phyloP scores from a whole-genome alignment of 2,329 filamentous ascomycete species.

The Talaromyces sp. region DNA sequence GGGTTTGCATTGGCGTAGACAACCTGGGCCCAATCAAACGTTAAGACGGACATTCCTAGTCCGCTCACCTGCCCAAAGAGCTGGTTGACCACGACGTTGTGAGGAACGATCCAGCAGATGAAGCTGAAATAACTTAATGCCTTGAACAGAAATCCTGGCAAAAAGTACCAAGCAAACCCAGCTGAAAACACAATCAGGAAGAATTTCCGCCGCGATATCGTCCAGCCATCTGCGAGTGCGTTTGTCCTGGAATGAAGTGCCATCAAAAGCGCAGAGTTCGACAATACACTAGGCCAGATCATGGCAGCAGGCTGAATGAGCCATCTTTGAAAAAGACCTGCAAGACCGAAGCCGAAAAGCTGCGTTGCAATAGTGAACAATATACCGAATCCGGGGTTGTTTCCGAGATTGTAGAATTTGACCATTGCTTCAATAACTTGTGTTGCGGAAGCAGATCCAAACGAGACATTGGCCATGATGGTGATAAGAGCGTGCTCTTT shows the following conservation, averaged over 20 bases:
- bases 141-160: slow-evolving; percentile 64
- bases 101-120: slow-evolving; percentile 65
- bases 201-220: slow-evolving; percentile 36
- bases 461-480: slow-evolving; percentile 48
- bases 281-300: slow-evolving; percentile 60
- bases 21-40: slow-evolving; percentile 68
- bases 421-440: slow-evolving; percentile 38
- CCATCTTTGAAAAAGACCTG: slow-evolving; percentile 57
- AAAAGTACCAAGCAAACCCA: slow-evolving; percentile 37
- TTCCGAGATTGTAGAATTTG: slow-evolving; percentile 55
- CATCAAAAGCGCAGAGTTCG: slow-evolving; percentile 47
- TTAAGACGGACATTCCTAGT: slow-evolving; percentile 64
- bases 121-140: slow-evolving; percentile 68
- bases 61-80: slow-evolving; percentile 67
- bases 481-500: slow-evolving; percentile 45
- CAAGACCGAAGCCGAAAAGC: slow-evolving; percentile 61
- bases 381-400: slow-evolving; percentile 58
- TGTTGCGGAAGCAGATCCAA: slow-evolving; percentile 42
- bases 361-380: slow-evolving; percentile 59
- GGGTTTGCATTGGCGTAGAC: slow-evolving; percentile 65
- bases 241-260: slow-evolving; percentile 35
- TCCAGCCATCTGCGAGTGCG: slow-evolving; percentile 41
- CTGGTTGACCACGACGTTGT: slow-evolving; percentile 66
- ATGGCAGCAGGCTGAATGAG: slow-evolving; percentile 58
- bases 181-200: slow-evolving; percentile 34